A percentile compares a stretch with the other conserved stretches of the same genome.
Conservation (phyloP, 1,284 basidiomycete species). For the Phellopilus nigrolimitatus region DNA sequence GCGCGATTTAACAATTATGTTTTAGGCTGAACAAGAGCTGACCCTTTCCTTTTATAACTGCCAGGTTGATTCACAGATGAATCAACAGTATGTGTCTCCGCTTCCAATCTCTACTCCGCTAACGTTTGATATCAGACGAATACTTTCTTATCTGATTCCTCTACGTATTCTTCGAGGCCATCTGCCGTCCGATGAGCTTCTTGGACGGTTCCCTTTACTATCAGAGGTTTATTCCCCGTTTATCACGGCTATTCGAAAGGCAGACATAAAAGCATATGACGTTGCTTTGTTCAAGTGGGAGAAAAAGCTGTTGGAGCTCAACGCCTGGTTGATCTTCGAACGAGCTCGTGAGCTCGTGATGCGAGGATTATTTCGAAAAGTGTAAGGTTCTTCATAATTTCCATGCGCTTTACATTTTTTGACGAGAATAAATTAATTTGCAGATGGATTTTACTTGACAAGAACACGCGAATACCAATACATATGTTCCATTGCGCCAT, state of each 20-base stretch:
- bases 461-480: constrained; percentile 72
- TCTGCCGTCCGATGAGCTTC: constrained; percentile 67
- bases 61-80: constrained; percentile 58
- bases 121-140: constrained; percentile 51
- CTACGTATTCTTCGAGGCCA: constrained; percentile 83
- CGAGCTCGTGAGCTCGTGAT: constrained; percentile 84
- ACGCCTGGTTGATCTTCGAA: constrained; percentile 84
- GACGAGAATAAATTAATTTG: neutral
- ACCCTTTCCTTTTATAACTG: constrained; percentile 81
- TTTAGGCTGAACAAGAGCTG: constrained; percentile 77
- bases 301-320: constrained; percentile 71
- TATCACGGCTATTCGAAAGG: constrained; percentile 68
- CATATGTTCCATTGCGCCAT: constrained; percentile 73
- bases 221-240: constrained; percentile 77
- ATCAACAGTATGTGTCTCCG: constrained; percentile 68
- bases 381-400: constrained; percentile 48
- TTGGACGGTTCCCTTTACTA: constrained; percentile 70
- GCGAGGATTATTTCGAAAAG: constrained; percentile 79
- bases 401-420: neutral
- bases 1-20: constrained; percentile 3
- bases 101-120: neutral
- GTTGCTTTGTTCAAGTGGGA: constrained; percentile 64
- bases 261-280: constrained; percentile 83
- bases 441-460: constrained; percentile 77
- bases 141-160: constrained; percentile 87